Evolutionary conservation across 192 early-diverging fungal species (phyloP).

Genomic region (Coemansia sp.): DNA sequence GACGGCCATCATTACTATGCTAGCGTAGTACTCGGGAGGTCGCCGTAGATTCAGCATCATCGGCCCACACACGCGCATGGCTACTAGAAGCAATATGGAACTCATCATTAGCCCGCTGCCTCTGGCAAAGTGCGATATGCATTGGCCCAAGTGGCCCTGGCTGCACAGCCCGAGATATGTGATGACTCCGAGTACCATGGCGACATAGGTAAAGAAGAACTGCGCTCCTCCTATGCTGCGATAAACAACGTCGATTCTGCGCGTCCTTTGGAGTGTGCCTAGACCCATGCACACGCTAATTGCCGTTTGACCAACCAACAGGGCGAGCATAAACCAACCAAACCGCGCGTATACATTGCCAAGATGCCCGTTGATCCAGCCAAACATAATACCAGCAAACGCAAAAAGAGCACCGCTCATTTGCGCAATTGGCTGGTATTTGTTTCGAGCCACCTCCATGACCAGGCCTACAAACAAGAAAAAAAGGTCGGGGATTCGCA

Average conservation of each 20-base stretch:
- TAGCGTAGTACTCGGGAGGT: constrained; percentile 64
- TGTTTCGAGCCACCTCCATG: constrained; percentile 56
- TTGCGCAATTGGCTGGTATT: constrained; percentile 60
- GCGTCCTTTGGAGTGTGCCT: constrained; percentile 28
- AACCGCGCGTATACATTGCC: constrained; percentile 62
- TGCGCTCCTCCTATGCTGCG: constrained; percentile 44
- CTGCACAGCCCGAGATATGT: constrained; percentile 61
- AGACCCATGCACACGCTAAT: constrained; percentile 50
- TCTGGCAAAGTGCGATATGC: constrained; percentile 70
- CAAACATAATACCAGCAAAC: constrained; percentile 62
- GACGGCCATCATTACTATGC: constrained; percentile 60
- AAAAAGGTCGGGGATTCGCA: background rate
- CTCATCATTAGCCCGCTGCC: constrained; percentile 62
- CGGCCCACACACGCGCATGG: constrained; percentile 59
- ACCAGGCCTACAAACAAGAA: constrained; percentile 46
- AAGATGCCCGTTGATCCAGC: constrained; percentile 58
- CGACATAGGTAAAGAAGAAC: constrained; percentile 61
- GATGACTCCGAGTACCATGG: constrained; percentile 66
- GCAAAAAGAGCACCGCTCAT: constrained; percentile 50
- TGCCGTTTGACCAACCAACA: constrained; percentile 51
- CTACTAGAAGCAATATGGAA: constrained; percentile 52
- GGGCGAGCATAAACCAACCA: constrained; percentile 58
- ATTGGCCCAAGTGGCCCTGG: constrained; percentile 65
- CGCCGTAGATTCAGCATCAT: constrained; percentile 52
- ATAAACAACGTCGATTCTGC: constrained; percentile 42